Percentiles rank a stretch among this genome's conserved stretches.
Conservation (phyloP, 2,329 filamentous ascomycete species). For the Coleophoma eucalyptorum region DNA sequence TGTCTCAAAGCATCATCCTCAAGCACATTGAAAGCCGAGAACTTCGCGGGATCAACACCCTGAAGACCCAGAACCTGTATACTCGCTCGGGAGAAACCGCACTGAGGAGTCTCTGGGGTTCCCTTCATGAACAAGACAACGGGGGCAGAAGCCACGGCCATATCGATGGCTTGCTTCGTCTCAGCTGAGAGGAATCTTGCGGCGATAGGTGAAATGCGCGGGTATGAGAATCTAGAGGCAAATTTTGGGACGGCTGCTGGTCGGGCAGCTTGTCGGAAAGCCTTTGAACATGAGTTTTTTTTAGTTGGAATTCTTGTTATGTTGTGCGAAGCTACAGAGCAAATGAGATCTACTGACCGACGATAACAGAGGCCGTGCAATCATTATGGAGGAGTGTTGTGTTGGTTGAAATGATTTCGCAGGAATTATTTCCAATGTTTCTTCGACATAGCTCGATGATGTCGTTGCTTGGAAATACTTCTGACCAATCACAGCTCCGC, state of each 20-base stretch:
- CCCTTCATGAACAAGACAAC: slow-evolving; percentile 99
- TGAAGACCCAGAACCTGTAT: slow-evolving; percentile 95
- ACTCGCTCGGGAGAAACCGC: slow-evolving; percentile 90
- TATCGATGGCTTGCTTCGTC: slow-evolving; percentile 81
- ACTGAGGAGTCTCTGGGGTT: slow-evolving; percentile 92
- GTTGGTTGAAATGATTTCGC: neutral
- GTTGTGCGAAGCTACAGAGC: neutral
- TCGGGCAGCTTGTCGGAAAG: slow-evolving; percentile 40
- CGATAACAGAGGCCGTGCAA: slow-evolving; percentile 22
- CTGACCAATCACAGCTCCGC: slow-evolving; percentile 20
- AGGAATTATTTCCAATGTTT: too few species aligned
- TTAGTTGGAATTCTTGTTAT: slow-evolving; percentile 5
- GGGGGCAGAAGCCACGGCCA: slow-evolving; percentile 80
- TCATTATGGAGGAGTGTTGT: slow-evolving; percentile 15
- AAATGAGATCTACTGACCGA: slow-evolving; percentile 14
- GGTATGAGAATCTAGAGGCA: slow-evolving; percentile 24
- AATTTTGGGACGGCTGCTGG: slow-evolving; percentile 15
- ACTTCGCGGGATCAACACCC: slow-evolving; percentile 92
- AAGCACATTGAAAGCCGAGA: slow-evolving; percentile 96
- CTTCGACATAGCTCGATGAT: slow-evolving; percentile 7
- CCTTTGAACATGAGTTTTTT: slow-evolving; percentile 26
- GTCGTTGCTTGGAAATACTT: slow-evolving; percentile 8
- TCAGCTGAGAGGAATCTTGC: slow-evolving; percentile 73
- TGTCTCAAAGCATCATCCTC: slow-evolving; percentile 84
- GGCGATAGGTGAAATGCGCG: slow-evolving; percentile 18